Evolutionary conservation across 345 rosid species (phyloP).

Genomic region (Sapria himalayana): DNA sequence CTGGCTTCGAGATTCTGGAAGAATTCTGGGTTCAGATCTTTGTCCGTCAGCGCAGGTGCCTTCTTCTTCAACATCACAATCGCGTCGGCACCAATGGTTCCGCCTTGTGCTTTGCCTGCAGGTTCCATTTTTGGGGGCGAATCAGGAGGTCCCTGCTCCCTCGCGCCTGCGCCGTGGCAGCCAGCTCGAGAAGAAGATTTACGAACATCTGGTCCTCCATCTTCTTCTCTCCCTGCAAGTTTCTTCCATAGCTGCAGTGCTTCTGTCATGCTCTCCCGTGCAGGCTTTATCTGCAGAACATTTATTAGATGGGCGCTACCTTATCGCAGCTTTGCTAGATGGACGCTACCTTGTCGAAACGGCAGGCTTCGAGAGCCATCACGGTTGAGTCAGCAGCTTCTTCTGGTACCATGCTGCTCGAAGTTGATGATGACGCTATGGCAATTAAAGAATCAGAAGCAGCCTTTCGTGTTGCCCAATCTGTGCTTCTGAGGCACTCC

Average conservation of each 20-base stretch:
- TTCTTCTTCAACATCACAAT: constrained; percentile 78
- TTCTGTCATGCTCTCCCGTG: constrained; percentile 83
- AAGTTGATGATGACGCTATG: constrained; percentile 62
- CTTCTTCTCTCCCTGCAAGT: constrained; percentile 51
- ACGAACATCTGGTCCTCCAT: constrained; percentile 38
- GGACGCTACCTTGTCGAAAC: constrained; percentile 94
- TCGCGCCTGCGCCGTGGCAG: no score
- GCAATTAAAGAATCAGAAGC: constrained; percentile 72
- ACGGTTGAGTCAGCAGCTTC: constrained; percentile 37
- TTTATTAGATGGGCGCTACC: no score
- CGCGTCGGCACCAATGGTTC: constrained; percentile 58
- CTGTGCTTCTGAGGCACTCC: constrained; percentile 79
- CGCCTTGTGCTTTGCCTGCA: constrained; percentile 35
- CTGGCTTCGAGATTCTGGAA: constrained; percentile 79
- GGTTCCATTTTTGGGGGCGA: constrained; percentile 26
- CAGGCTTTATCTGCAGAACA: constrained; percentile 70
- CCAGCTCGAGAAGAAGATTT: constrained; percentile 40
- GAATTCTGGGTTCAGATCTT: constrained; percentile 78
- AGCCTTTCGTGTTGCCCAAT: constrained; percentile 96
- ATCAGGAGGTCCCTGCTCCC: constrained; percentile 25
- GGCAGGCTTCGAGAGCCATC: constrained; percentile 53
- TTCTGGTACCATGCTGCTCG: constrained; percentile 47
- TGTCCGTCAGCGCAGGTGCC: constrained; percentile 62
- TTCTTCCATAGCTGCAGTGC: constrained; percentile 87
- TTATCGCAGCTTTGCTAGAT: no score